These are phyloP conservation scores for cucumber (Cucumis sativus) DNA, from an alignment of 306 rosid genomes.

Conservation along the genomic window DNA sequence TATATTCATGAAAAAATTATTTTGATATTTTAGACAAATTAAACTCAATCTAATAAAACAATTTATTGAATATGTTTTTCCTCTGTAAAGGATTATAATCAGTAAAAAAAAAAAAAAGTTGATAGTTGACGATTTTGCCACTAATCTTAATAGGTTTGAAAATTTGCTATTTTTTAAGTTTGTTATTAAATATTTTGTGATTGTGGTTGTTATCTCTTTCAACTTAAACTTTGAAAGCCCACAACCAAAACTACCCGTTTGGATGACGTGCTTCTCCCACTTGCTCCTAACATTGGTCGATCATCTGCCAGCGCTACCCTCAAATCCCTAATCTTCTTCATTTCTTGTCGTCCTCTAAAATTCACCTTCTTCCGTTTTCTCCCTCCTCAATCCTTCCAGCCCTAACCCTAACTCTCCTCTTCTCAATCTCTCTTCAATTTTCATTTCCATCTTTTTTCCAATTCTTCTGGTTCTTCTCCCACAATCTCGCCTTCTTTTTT, in stretches of 20 bases:
- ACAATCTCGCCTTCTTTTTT: not conserved
- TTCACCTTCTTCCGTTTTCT: not conserved
- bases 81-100: no score
- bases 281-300: not conserved
- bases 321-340: not conserved
- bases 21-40: no score
- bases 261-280: not conserved
- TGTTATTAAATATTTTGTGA: no score
- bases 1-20: no score
- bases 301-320: not conserved
- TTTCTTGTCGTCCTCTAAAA: not conserved
- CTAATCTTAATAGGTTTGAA: no score
- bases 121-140: no score
- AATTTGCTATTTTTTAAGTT: no score
- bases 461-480: not conserved
- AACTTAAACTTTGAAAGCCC: not conserved
- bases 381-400: not conserved
- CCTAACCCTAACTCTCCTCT: not conserved
- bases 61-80: no score
- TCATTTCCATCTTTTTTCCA: not conserved
- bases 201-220: no score
- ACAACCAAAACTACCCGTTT: not conserved
- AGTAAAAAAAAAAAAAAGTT: no score
- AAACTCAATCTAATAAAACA: no score
- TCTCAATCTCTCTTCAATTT: not conserved